Conservation (phyloP, 2,329 filamentous ascomycete species). For the Podosphaera xanthii region DNA sequence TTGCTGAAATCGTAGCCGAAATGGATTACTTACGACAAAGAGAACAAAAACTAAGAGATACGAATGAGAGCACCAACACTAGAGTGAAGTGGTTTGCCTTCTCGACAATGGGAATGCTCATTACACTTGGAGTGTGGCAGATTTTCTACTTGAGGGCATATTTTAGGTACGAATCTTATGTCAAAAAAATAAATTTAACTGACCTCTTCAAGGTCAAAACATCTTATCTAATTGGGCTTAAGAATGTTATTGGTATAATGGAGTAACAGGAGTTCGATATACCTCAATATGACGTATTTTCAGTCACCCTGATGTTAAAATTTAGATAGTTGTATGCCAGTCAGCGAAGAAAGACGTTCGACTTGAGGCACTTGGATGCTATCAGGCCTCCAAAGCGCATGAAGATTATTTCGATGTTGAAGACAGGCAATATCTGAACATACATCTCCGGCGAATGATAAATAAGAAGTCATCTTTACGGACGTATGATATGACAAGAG, state of each 20-base stretch:
- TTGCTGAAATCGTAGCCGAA: slow-evolving; percentile 69
- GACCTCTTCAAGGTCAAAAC: slow-evolving; percentile 31
- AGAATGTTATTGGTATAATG: slow-evolving; percentile 1
- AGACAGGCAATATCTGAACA: too few species aligned
- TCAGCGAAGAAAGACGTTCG: too few species aligned
- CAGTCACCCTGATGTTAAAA: too few species aligned
- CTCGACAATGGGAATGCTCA: slow-evolving; percentile 72
- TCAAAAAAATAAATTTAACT: neutral
- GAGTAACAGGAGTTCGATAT: neutral
- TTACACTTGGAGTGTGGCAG: slow-evolving; percentile 86
- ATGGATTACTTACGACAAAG: slow-evolving; percentile 85
- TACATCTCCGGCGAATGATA: too few species aligned
- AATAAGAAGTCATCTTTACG: too few species aligned
- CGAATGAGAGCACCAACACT: slow-evolving; percentile 98
- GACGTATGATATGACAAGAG: too few species aligned
- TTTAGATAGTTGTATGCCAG: too few species aligned
- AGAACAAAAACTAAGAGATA: slow-evolving; percentile 91
- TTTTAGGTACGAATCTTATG: slow-evolving; percentile 41
- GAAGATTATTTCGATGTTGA: too few species aligned
- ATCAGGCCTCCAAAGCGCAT: too few species aligned
- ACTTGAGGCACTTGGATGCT: too few species aligned
- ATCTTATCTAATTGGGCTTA: slow-evolving; percentile 33
- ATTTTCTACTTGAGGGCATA: slow-evolving; percentile 93
- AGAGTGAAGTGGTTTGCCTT: slow-evolving; percentile 98
- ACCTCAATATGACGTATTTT: too few species aligned